phyloP scores from a whole-genome alignment of 495 filamentous ascomycete genomes.

The Penicillium psychrofluorescens region DNA sequence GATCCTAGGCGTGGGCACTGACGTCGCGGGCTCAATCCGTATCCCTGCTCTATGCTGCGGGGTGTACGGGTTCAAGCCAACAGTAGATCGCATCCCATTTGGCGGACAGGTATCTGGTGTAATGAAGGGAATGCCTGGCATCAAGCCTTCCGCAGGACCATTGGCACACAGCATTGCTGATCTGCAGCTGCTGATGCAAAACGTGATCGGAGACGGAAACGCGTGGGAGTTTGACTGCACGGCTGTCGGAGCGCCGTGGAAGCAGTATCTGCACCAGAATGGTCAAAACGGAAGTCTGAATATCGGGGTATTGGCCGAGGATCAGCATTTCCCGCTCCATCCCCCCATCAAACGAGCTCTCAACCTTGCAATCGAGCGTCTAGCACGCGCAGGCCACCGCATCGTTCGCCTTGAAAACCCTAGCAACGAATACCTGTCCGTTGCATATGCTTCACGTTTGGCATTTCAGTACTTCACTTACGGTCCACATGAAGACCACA shows the following conservation, averaged over 20 bases:
- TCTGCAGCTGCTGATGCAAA: slow-evolving; percentile 49
- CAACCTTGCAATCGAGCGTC: slow-evolving; percentile 25
- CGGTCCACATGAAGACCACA: slow-evolving; percentile 16
- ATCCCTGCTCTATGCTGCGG: slow-evolving; percentile 55
- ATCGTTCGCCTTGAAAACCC: slow-evolving; percentile 28
- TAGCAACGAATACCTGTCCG: slow-evolving; percentile 2
- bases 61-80: slow-evolving; percentile 57
- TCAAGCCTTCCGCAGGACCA: slow-evolving; percentile 36
- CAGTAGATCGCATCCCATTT: slow-evolving; percentile 42
- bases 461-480: slow-evolving; percentile 24
- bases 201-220: slow-evolving; percentile 37
- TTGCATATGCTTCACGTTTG: slow-evolving; percentile 13
- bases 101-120: slow-evolving; percentile 13
- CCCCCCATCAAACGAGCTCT: slow-evolving; percentile 45
- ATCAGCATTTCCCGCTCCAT: slow-evolving; percentile 44
- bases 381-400: slow-evolving; percentile 35
- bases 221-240: slow-evolving; percentile 32
- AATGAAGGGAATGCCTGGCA: slow-evolving; percentile 5
- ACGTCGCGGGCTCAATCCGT: slow-evolving; percentile 56
- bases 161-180: slow-evolving; percentile 50
- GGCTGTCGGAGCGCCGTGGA: slow-evolving; percentile 12
- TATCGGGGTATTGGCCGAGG: slow-evolving; percentile 47
- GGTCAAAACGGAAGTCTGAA: slow-evolving; percentile 12
- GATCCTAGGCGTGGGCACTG: slow-evolving; percentile 53
- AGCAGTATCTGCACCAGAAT: neutral